phyloP scores from a whole-genome alignment of 768 basidiomycete genomes.

The Amanita thiersii region DNA sequence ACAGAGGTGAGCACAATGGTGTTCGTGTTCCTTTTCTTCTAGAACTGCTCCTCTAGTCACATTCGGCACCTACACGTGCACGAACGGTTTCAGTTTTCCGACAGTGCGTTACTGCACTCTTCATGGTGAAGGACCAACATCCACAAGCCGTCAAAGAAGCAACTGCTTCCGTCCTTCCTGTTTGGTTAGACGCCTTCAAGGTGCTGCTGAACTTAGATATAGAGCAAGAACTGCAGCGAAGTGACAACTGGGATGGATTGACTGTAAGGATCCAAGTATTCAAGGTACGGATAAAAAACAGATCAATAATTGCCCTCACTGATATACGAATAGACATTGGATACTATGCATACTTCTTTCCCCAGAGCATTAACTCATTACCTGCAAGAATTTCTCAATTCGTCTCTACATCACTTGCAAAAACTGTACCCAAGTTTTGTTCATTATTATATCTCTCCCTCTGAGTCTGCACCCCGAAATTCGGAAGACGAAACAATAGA shows the following conservation, averaged over 20 bases:
- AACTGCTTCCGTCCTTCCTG: slow-evolving; percentile 68
- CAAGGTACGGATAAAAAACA: slow-evolving; percentile 41
- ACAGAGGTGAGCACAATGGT: slow-evolving; percentile 43
- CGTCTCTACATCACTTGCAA: slow-evolving; percentile 53
- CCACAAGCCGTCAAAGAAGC: slow-evolving; percentile 84
- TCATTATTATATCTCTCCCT: slow-evolving; percentile 50
- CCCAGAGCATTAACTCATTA: slow-evolving; percentile 61
- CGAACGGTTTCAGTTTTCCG: slow-evolving; percentile 83
- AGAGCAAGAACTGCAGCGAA: slow-evolving; percentile 47
- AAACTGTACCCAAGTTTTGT: slow-evolving; percentile 51
- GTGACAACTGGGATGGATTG: slow-evolving; percentile 73
- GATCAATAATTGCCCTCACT: not conserved
- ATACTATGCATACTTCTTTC: slow-evolving; percentile 75
- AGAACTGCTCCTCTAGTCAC: slow-evolving; percentile 31
- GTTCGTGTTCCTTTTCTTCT: not conserved
- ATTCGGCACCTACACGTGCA: slow-evolving; percentile 76
- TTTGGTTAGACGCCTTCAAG: slow-evolving; percentile 90
- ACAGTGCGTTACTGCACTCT: slow-evolving; percentile 82
- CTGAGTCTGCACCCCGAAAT: slow-evolving; percentile 48
- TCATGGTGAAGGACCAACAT: slow-evolving; percentile 93
- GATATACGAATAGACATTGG: slow-evolving; percentile 56
- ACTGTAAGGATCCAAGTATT: slow-evolving; percentile 78
- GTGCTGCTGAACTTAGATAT: slow-evolving; percentile 63
- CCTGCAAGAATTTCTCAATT: slow-evolving; percentile 49
- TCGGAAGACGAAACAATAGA: slow-evolving; percentile 74